Evolutionary conservation across 495 filamentous ascomycete genomes (phyloP), one percentile per base, ranked within the genome.

Genomic region (Neurospora sp.): DNA sequence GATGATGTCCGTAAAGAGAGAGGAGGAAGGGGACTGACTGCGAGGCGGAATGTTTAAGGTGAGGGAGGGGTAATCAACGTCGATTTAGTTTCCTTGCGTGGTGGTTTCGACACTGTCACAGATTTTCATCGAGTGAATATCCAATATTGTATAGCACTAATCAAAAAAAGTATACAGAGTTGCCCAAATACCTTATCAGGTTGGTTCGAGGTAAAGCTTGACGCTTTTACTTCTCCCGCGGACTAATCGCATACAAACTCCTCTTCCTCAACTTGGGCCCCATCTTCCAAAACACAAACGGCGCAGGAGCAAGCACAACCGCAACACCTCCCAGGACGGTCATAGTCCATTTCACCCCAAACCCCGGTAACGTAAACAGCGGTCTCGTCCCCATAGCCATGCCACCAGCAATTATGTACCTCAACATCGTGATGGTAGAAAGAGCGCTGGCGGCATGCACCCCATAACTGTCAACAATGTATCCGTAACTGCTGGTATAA

Each of bases 391-490:
- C 81, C 73, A 80, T 76, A 5, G 84, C 80, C 80, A 88, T 86
- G 0, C 81, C 86, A 0, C 86, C 86, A 2, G 87, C 84, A 40
- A 83, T 81, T 16, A 82, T 75, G 69, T 89, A 89, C 35, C 87
- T 78, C 14, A 85, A 79, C 14, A 87, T 78, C 3, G 86, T 87
- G 70, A 86, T 83, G 73, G 83, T 83, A 4, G 84, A 83, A 53
- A 89, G 79, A 3, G 76, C 70, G 77, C 80, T 83, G 2, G 84
- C 86, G 1, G 83, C 77, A 69, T 83, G 82, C 61, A 79, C 78
- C 12, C 83, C 85, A 75, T 89, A 90, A 31, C 80, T 80, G 70
- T 88, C 86, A 61, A 89, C 86, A 68, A 89, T 83, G 74, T 89
- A 90, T 79, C 86, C 82, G 75, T 88, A 87, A 40, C 78, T 82